Evolutionary conservation across 805 yeast genomes (phyloP).

Genomic region (Candida krabiensis): DNA sequence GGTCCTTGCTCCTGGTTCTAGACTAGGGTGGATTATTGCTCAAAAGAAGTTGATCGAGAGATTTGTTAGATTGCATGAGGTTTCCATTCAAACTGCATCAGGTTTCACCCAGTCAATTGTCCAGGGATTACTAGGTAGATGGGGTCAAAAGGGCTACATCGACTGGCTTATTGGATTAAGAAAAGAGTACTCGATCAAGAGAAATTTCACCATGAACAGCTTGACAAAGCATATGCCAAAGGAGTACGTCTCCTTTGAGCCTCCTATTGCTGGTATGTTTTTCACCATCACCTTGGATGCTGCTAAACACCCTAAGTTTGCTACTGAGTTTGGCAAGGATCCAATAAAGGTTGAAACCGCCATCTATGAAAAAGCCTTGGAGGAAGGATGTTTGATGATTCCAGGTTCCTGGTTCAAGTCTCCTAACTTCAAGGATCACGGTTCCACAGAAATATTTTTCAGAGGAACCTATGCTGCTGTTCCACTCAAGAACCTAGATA

Average conservation of each 20-base stretch:
- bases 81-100: conserved; percentile 73
- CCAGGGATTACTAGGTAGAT: conserved; percentile 69
- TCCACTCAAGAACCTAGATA: conserved; percentile 58
- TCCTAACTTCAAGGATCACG: conserved; percentile 47
- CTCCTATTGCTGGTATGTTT: conserved; percentile 88
- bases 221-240: conserved; percentile 58
- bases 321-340: conserved; percentile 54
- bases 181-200: conserved; percentile 79
- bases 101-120: conserved; percentile 77
- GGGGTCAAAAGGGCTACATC: conserved; percentile 90
- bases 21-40: conserved; percentile 89
- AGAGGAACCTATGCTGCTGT: conserved; percentile 92
- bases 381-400: conserved; percentile 66
- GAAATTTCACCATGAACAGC: conserved; percentile 84
- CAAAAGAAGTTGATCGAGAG: conserved; percentile 65
- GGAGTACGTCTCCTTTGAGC: conserved; percentile 40
- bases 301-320: conserved; percentile 74
- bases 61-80: conserved; percentile 72
- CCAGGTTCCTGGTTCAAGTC: conserved; percentile 83
- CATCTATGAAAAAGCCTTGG: conserved; percentile 59
- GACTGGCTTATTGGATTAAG: conserved; percentile 87
- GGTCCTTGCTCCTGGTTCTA: conserved; percentile 86
- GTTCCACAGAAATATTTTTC: conserved; percentile 58
- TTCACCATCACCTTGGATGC: conserved; percentile 75
- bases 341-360: conserved; percentile 64